Percentiles rank a stretch among this genome's conserved stretches.
Evolutionary conservation across 2,329 filamentous ascomycete genomes (phyloP).

Genomic region (Mariannaea elegans): DNA sequence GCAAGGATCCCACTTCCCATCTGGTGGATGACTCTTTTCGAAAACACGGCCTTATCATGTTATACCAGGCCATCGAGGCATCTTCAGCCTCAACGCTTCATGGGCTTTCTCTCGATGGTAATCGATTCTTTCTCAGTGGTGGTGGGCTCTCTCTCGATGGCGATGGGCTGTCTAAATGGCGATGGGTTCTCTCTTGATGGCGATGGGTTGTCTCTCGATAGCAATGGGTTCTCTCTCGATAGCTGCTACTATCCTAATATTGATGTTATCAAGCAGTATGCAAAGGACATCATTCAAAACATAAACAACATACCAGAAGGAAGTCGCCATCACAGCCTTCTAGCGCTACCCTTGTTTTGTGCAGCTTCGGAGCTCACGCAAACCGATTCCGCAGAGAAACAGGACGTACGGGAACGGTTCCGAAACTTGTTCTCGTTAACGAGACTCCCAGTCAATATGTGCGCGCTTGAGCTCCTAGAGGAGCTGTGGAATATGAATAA

Average conservation of each 20-base stretch:
- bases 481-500: slow-evolving; percentile 5
- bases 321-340: background rate
- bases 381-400: background rate
- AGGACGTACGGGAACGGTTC: background rate
- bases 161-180: too few relatives aligned
- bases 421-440: slow-evolving; percentile 4
- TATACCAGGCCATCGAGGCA: too few relatives aligned
- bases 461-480: background rate
- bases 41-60: background rate
- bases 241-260: too few relatives aligned
- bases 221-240: too few relatives aligned
- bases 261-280: background rate
- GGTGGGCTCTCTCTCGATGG: too few relatives aligned
- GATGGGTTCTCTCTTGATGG: too few relatives aligned
- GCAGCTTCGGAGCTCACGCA: background rate
- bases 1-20: background rate
- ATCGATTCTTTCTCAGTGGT: too few relatives aligned
- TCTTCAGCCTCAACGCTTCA: too few relatives aligned
- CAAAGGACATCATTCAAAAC: background rate
- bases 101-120: too few relatives aligned
- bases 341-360: background rate
- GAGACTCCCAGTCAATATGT: background rate
- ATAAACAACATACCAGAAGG: too few relatives aligned
- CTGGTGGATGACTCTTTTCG: background rate
- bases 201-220: too few relatives aligned